Conservation (phyloP, 2,329 filamentous ascomycete genomes). For the Xylariales sp. region DNA sequence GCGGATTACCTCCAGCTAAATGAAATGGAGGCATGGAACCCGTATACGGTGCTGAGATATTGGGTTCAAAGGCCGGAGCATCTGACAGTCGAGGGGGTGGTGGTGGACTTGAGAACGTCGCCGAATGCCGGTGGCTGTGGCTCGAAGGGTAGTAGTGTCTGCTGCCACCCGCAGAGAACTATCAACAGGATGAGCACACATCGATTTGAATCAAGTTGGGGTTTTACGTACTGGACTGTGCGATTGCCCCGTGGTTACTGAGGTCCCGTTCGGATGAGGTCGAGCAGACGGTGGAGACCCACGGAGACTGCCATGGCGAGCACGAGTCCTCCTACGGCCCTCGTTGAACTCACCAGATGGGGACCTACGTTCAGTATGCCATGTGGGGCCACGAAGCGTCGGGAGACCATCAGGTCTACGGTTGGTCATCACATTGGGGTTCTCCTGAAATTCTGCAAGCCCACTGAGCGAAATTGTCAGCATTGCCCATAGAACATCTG, state of each 20-base stretch:
- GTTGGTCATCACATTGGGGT: neutral
- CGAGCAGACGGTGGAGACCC: constrained; percentile 19
- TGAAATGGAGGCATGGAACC: neutral
- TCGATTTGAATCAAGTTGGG: neutral
- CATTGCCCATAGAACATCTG: too few relatives aligned
- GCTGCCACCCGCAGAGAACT: neutral
- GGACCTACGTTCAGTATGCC: constrained; percentile 15
- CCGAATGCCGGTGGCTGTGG: constrained; percentile 1
- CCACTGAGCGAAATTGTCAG: too few relatives aligned
- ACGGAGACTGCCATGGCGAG: constrained; percentile 22
- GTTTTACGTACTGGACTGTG: neutral
- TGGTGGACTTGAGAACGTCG: neutral
- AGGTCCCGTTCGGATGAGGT: constrained; percentile 12
- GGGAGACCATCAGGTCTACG: constrained; percentile 5
- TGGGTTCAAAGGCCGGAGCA: neutral
- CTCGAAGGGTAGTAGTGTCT: neutral
- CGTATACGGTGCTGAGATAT: neutral
- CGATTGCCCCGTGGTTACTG: neutral
- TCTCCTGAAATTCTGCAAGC: neutral
- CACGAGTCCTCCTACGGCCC: constrained; percentile 24
- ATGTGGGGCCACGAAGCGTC: neutral
- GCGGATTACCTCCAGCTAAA: neutral
- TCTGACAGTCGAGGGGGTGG: neutral
- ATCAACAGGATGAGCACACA: neutral
- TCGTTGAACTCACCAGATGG: constrained; percentile 23